Base-by-base conservation (phyloP, 768 basidiomycete species). In the Mrakia hoshinonis region DNA sequence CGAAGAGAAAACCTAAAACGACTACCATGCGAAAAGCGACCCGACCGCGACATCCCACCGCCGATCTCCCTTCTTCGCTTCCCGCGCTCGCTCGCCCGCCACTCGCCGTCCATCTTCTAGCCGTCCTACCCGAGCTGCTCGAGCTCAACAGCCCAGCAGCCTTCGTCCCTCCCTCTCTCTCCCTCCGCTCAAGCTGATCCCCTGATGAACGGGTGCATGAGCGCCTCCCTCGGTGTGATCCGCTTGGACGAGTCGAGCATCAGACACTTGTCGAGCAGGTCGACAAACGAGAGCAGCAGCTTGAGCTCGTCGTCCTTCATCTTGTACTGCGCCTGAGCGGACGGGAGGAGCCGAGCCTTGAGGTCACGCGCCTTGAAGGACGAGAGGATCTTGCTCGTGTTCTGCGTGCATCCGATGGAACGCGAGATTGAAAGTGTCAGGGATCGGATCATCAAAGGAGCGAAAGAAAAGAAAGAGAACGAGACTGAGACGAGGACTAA, bases 211-310 rank as follows among this genome's bases (percentile, higher is more conserved):
- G 91, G 86, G 80, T 97, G 93, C 11, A 84, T 80, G 49, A 97
- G 83, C 4, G 91, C 93, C 77, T 97, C 95, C 76, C 88, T 87
- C 1, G 94, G 93, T n/a, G 87, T 87, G 39, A 96, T 86, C 76
- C 95, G 82, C 78, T 91, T 86, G 51, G 86, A 83, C 2, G 94
- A 90, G 78, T 98, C 95, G 20, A 99, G 83, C 26, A 85, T 82
- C 34, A 96, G 83, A 78, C 94, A 95, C 81, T 89, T 93, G 77
- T 98, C 94, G 70, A 99, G 79, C 55, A 98, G 79, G 78, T 98
- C 94, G 62, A 95, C 85, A 76, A 99, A 96, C 6, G 87, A 85
- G 29, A 83, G 77, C 12, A 96, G 74, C 74, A 91, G 79, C 80
- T 90, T 91, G 77, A 83, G 85, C 81, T 97, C 93, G 69, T 95